Evolutionary conservation across 2,329 filamentous ascomycete genomes (phyloP), one percentile per base, ranked within the genome.

Genomic region (Fusarium vanettenii): DNA sequence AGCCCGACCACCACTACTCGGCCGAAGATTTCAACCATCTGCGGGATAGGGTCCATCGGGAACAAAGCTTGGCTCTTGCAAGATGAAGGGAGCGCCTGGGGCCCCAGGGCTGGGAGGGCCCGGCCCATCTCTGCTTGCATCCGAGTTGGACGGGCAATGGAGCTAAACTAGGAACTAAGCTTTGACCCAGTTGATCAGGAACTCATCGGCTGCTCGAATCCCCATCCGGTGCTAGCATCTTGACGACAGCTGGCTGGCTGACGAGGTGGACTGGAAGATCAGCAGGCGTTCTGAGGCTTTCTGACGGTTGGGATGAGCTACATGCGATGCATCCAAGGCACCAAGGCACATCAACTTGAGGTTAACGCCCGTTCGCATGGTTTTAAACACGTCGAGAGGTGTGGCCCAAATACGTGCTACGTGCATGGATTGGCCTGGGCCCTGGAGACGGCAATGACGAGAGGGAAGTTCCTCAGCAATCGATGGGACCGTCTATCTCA

Each of bases 81-180:
- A 45, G 61, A 64, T 29, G 60, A 56, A 57, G 27, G 35, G 50
- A 41, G 48, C 9, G 35, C 48, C 52, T 73, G 65, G 59, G 59
- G 56, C 65, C 61, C 52, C 64, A 69, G 43, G 56, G 35, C 55
- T 59, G 33, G 55, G 56, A 59, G 56, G 56, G 56, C 56, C 56
- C 56, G 56, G 56, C 56, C 56, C 56, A 59, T 59, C 56, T 59
- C 16, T 59, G 56, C 56, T 27, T 59, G 56, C 56, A 59, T 59
- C 56, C 35, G 56, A 59, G 56, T 27, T 59, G 56, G 55, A 39
- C 22, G 55, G 55, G 35, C 39, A 64, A 60, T 63, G 27, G 57
- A 35, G 56, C 66, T 73, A 74, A 59, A 56, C 37, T 52, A 56
- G 50, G 60, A 55, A 73, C 72, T 70, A 65, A 75, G 70, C 70